A percentile compares a stretch with the other conserved stretches of the same genome.
These are phyloP conservation scores for Sesbania bispinosa DNA, from an alignment of 306 rosid genomes.

Conservation along the genomic window DNA sequence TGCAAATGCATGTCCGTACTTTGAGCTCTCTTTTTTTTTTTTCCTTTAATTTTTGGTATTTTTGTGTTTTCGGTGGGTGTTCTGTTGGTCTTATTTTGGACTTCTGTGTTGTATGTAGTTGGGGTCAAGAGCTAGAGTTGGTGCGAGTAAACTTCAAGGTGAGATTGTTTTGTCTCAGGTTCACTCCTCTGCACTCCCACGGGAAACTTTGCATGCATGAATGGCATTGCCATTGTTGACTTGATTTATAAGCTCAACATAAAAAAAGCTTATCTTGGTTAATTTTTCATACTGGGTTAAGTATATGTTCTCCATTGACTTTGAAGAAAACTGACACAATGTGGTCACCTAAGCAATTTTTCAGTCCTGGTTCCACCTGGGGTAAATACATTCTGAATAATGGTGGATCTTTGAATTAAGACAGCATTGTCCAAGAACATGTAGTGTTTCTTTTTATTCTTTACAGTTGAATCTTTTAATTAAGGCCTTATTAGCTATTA, in stretches of 20 bases:
- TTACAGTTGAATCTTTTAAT: not conserved
- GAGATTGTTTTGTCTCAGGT: conserved; percentile 11
- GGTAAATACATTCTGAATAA: not conserved
- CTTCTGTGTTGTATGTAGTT: conserved; percentile 28
- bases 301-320: not conserved
- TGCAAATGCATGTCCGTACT: not conserved
- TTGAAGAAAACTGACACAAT: not conserved
- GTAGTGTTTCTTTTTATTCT: not conserved
- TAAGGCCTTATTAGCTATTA: not conserved
- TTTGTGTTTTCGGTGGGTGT: conserved; percentile 2
- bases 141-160: conserved; percentile 50
- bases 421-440: not conserved
- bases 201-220: too few relatives aligned
- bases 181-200: too few relatives aligned
- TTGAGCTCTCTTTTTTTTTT: not conserved
- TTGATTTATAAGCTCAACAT: not conserved
- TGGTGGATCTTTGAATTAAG: conserved; percentile 1
- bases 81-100: not conserved
- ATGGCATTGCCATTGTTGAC: not conserved
- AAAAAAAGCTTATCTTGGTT: not conserved
- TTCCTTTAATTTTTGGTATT: not conserved
- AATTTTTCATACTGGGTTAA: not conserved
- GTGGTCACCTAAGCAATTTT: not conserved
- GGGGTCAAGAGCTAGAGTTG: conserved; percentile 38
- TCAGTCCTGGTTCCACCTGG: not conserved